Evolutionary conservation across 768 basidiomycete genomes (phyloP).

Genomic region (Boletus huronensis): DNA sequence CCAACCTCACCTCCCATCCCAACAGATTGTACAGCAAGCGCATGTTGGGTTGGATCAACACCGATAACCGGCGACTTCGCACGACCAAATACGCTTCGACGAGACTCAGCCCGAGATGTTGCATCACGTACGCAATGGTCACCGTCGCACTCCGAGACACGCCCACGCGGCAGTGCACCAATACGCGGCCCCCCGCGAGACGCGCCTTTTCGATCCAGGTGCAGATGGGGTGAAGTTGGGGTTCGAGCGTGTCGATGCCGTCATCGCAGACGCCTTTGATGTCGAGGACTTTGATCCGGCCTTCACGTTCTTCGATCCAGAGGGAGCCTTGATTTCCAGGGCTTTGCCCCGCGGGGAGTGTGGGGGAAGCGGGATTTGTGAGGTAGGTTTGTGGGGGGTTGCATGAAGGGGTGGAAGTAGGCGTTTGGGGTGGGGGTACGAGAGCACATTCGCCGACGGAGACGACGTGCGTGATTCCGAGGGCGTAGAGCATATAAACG

Average conservation of each 20-base stretch:
- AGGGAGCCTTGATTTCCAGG: slow-evolving; percentile 64
- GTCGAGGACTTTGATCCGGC: slow-evolving; percentile 86
- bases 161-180: slow-evolving; percentile 99
- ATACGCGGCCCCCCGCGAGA: slow-evolving; percentile 77
- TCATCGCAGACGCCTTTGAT: slow-evolving; percentile 94
- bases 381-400: neutral
- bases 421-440: slow-evolving; percentile 63
- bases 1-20: slow-evolving; percentile 93
- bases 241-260: slow-evolving; percentile 91
- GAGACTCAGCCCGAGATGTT: slow-evolving; percentile 77
- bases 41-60: slow-evolving; percentile 94
- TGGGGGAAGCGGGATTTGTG: slow-evolving; percentile 14
- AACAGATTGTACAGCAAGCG: slow-evolving; percentile 91
- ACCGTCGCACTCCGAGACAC: slow-evolving; percentile 93
- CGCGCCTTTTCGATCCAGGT: slow-evolving; percentile 92
- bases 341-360: slow-evolving; percentile 43
- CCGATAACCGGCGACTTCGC: slow-evolving; percentile 82
- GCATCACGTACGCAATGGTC: slow-evolving; percentile 97
- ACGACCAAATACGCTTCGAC: slow-evolving; percentile 94
- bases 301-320: slow-evolving; percentile 85
- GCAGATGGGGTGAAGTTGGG: slow-evolving; percentile 83
- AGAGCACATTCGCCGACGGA: slow-evolving; percentile 95
- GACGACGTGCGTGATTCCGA: slow-evolving; percentile 96
- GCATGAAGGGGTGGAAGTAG: neutral
- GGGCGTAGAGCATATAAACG: slow-evolving; percentile 91